Evolutionary conservation across 768 basidiomycete genomes (phyloP), one percentile per base, ranked within the genome.

Genomic region (Boletus sp.): DNA sequence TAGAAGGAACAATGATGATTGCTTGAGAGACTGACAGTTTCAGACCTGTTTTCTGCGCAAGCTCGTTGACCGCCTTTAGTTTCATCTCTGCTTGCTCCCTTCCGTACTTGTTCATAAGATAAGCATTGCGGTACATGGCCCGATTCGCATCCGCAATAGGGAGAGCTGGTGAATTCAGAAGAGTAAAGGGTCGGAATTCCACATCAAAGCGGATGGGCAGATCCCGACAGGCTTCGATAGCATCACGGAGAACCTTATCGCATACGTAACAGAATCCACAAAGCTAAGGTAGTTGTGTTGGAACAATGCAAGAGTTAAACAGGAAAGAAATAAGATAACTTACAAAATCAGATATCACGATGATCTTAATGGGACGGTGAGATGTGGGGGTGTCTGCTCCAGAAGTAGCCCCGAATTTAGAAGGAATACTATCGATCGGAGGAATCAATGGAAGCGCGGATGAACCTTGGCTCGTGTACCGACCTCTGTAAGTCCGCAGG

Each of bases 231-330:
- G 65, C 65, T 40, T 67, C 61, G 39, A 76, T 68, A 17, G 75
- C 75, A 32, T 64, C 63, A 23, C 54, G 59, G 27, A 76, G 54
- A 30, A 69, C 54, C 48, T 70, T 73, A 49, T 69, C 65, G 38
- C 70, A 68, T 38, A 75, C 56, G 57, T 73, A 76, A 57, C 75
- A 76, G 61, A 73, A 74, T 27, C 49, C 54, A 32, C 73, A 74
- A 44, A 69, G 50, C 72, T 71, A 37, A 37, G 8, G 14, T 14
- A 19, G 25, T 11, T 11, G 17, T 35, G 14, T 44, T 44, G 56
- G 7, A 32, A 33, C 25, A 34, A 7, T 2, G 25, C 7, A 44
- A 5, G 13, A 13, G 7, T 34, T 6, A n/a, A 11, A 29, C 21
- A 25, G 13, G 30, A 41, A 41, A 7, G 11, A 2, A 35, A 27